Evolutionary conservation across 495 filamentous ascomycete species (phyloP).

Genomic region (Xylaria scruposa): DNA sequence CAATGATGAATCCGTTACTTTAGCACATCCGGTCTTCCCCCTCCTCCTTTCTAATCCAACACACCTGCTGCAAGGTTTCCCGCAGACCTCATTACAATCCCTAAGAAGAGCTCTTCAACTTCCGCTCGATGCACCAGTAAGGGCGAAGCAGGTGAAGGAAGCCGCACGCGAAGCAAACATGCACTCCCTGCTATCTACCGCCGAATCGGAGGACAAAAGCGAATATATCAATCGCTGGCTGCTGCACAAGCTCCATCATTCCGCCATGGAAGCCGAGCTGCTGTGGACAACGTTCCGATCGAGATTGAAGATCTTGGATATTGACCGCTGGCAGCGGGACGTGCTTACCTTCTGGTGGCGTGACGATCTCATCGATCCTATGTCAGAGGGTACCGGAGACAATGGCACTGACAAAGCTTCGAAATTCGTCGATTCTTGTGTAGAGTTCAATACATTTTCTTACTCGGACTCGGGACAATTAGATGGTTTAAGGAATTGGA

Average conservation of each 20-base stretch:
- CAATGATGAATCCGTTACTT: constrained; percentile 34
- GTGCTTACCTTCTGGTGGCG: constrained; percentile 52
- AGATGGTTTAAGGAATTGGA: constrained; percentile 21
- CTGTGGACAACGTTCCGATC: constrained; percentile 46
- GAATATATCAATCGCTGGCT: constrained; percentile 57
- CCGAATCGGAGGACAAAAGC: constrained; percentile 40
- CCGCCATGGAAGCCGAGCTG: constrained; percentile 51
- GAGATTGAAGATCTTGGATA: constrained; percentile 45
- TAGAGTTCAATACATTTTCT: neutral
- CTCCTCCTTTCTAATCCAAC: constrained; percentile 38
- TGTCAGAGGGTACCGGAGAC: constrained; percentile 33
- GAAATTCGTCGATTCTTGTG: constrained; percentile 25
- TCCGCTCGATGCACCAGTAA: constrained; percentile 26
- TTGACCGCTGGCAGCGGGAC: constrained; percentile 53
- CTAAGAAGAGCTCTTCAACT: constrained; percentile 34
- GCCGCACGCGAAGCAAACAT: constrained; percentile 41
- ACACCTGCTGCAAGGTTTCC: constrained; percentile 36
- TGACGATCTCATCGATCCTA: constrained; percentile 43
- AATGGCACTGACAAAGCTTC: constrained; percentile 27
- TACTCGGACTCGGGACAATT: constrained; percentile 21
- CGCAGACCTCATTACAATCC: constrained; percentile 37
- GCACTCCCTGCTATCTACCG: constrained; percentile 30
- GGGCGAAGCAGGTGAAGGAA: constrained; percentile 33
- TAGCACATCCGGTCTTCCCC: constrained; percentile 39
- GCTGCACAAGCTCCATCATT: constrained; percentile 52